phyloP scores from a whole-genome alignment of 2,329 filamentous ascomycete species.

The Emmonsiellopsis sp. region DNA sequence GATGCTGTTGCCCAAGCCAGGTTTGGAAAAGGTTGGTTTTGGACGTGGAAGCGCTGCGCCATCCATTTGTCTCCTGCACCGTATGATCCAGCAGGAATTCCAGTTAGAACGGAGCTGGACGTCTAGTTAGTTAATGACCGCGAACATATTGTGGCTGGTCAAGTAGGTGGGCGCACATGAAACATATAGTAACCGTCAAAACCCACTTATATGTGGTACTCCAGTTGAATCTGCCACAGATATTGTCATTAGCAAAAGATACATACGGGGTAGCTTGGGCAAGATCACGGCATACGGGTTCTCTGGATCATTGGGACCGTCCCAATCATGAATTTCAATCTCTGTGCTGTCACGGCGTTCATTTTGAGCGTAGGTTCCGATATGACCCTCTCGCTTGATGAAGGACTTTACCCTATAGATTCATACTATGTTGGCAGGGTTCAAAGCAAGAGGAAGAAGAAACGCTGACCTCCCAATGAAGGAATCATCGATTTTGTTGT shows the following conservation, averaged over 20 bases:
- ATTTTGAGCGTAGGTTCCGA: conserved; percentile 17
- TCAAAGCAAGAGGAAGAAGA: background rate
- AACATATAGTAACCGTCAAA: conserved; percentile 34
- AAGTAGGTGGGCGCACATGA: conserved; percentile 23
- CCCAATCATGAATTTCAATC: conserved; percentile 23
- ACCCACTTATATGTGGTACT: conserved; percentile 32
- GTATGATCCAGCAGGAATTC: conserved; percentile 34
- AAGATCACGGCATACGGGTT: conserved; percentile 16
- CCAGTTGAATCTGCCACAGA: conserved; percentile 32
- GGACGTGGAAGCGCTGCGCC: conserved; percentile 23
- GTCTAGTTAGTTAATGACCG: background rate
- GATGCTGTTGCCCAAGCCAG: conserved; percentile 26
- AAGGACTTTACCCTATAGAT: conserved; percentile 16
- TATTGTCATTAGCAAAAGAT: background rate
- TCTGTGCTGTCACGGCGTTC: conserved; percentile 15
- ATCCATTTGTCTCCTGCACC: conserved; percentile 26
- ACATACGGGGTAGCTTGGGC: background rate
- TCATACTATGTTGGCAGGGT: background rate
- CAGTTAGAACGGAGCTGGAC: conserved; percentile 31
- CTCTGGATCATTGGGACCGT: conserved; percentile 21
- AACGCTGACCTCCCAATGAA: background rate
- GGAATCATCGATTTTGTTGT: background rate
- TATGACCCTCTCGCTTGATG: conserved; percentile 17
- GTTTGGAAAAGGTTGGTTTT: conserved; percentile 26
- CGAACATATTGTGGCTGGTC: background rate